Evolutionary conservation across 1,284 basidiomycete species (phyloP).

Genomic region (Mycena sp.): DNA sequence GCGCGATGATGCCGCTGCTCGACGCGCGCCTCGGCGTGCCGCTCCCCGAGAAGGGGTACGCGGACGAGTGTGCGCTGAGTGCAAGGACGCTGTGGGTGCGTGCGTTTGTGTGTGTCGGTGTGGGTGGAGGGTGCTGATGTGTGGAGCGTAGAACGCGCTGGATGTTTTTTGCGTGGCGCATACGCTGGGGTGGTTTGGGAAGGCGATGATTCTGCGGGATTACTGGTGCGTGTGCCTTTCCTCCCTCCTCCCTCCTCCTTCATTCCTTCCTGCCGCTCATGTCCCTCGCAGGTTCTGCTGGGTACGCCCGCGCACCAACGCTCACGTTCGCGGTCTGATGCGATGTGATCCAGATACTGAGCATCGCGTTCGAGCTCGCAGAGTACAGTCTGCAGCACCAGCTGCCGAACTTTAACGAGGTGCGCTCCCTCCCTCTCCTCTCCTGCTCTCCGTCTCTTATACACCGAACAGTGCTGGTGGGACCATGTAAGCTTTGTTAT

Average conservation of each 20-base stretch:
- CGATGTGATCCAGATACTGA: conserved; percentile 67
- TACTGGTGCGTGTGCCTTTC: conserved; percentile 83
- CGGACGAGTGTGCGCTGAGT: conserved; percentile 80
- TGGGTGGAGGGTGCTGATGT: too few species aligned
- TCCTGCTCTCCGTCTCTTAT: conserved; percentile 31
- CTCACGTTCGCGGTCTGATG: too few species aligned
- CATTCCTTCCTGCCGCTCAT: not conserved
- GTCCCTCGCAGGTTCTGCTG: conserved; percentile 20
- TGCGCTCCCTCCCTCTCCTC: conserved; percentile 41
- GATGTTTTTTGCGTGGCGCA: conserved; percentile 88
- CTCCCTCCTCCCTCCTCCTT: not conserved
- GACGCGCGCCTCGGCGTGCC: conserved; percentile 77
- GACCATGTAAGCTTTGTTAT: conserved; percentile 87
- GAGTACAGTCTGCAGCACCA: conserved; percentile 88
- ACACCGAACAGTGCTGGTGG: conserved; percentile 78
- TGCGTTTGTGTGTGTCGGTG: too few species aligned
- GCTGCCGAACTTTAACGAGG: conserved; percentile 85
- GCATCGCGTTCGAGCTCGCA: conserved; percentile 85
- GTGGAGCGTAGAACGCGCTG: conserved; percentile 66
- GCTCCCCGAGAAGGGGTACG: conserved; percentile 84
- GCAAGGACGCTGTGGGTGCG: conserved; percentile 51
- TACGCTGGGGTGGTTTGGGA: conserved; percentile 86
- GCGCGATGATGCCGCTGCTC: conserved; percentile 79
- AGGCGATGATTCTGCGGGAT: conserved; percentile 85
- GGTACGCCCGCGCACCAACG: not conserved